A percentile compares a stretch with the other conserved stretches of the same genome.
phyloP scores from a whole-genome alignment of 139 green algal genomes.

The Prasinococcaceae sp. region DNA sequence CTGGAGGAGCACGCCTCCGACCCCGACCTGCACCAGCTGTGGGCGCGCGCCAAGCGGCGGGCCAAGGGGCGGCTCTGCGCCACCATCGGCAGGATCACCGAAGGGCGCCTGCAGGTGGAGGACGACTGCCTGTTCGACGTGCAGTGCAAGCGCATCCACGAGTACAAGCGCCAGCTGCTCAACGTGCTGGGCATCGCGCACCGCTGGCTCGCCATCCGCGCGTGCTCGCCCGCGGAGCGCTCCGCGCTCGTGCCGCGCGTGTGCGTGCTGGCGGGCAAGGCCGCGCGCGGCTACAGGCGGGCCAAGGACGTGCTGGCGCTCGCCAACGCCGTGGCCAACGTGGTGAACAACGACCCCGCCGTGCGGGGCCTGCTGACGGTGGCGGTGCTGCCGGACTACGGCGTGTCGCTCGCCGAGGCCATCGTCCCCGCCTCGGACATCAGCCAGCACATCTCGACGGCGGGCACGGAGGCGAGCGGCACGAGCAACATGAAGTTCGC shows the following conservation, averaged over 20 bases:
- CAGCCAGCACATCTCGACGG: conserved; percentile 91
- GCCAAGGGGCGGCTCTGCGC: conserved; percentile 60
- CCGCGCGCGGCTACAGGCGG: conserved; percentile 27
- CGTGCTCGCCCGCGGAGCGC: too few relatives aligned
- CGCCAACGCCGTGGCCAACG: conserved; percentile 34
- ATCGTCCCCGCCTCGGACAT: conserved; percentile 59
- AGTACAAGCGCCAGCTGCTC: conserved; percentile 95
- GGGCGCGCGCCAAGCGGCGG: conserved; percentile 55
- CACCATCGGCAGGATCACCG: conserved; percentile 53
- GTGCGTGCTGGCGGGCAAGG: conserved; percentile 31
- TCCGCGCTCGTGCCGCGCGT: conserved; percentile 21
- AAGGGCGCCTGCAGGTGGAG: conserved; percentile 42
- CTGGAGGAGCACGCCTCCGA: conserved; percentile 22
- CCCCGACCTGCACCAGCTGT: conserved; percentile 25
- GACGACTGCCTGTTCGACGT: conserved; percentile 80
- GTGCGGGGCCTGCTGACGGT: conserved; percentile 59
- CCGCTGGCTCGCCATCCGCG: conserved; percentile 15
- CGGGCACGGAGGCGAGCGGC: conserved; percentile 87
- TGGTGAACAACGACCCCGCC: conserved; percentile 80
- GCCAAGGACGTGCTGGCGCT: conserved; percentile 40
- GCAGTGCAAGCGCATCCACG: conserved; percentile 96
- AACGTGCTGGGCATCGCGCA: conserved; percentile 50
- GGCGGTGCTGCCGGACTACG: conserved; percentile 96
- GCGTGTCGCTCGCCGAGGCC: conserved; percentile 80
- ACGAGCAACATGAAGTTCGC: conserved; percentile 99